Evolutionary conservation across 139 green algal species (phyloP).

Genomic region (Coelastrella sp.): DNA sequence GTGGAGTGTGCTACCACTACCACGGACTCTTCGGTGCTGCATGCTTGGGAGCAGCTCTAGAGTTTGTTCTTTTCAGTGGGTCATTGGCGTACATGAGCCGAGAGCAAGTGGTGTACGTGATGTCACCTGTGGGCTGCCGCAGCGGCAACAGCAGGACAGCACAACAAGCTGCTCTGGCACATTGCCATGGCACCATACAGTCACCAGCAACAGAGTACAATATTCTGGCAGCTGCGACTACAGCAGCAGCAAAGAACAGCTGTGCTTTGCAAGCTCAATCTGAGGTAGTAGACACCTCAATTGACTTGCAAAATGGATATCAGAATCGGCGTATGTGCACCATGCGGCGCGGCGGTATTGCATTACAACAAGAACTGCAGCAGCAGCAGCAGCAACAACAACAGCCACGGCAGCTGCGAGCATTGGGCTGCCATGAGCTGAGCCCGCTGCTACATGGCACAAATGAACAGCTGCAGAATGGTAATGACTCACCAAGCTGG

Average conservation of each 20-base stretch:
- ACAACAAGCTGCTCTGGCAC: not conserved
- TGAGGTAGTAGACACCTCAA: too few relatives aligned
- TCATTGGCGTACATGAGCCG: not conserved
- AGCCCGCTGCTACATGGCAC: not conserved
- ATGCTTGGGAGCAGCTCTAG: not conserved
- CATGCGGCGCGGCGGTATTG: not conserved
- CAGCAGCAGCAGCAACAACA: not conserved
- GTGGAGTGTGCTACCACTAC: not conserved
- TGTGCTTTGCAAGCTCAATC: too few relatives aligned
- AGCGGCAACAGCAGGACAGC: not conserved
- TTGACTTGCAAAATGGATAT: too few relatives aligned
- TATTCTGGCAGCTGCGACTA: not conserved
- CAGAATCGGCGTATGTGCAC: not conserved
- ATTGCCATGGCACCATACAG: not conserved
- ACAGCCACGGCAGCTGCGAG: not conserved
- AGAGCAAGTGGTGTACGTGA: not conserved
- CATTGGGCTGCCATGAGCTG: not conserved
- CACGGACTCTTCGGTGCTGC: not conserved
- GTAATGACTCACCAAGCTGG: not conserved
- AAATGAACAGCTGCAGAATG: not conserved
- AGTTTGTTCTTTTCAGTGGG: not conserved
- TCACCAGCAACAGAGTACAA: not conserved
- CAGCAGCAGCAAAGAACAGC: not conserved
- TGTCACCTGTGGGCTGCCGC: not conserved
- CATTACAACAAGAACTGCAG: not conserved